Conservation (phyloP, 805 yeast genomes). For the Middelhovenomyces tepae region DNA sequence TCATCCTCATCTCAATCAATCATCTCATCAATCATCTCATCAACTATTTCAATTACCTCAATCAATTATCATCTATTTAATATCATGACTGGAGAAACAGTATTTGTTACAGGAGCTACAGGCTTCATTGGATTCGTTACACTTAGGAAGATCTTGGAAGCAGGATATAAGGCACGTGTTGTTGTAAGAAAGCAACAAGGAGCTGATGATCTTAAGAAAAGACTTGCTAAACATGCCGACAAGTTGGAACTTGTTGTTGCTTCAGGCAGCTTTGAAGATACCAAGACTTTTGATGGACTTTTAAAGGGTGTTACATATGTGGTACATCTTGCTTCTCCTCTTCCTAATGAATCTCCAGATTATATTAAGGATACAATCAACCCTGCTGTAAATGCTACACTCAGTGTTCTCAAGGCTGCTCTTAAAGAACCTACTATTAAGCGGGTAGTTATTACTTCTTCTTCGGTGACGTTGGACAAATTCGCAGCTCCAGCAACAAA, state of each 20-base stretch:
- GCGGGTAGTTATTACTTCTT: constrained; percentile 40
- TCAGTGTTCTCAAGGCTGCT: constrained; percentile 35
- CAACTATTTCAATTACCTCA: no score
- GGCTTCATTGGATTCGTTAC: constrained; percentile 41
- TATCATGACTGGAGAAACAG: constrained; percentile 11
- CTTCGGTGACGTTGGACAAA: no score
- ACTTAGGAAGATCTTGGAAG: constrained; percentile 16
- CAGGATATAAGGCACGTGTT: background rate
- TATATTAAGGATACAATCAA: constrained; percentile 33
- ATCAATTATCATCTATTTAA: no score
- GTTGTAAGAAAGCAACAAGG: background rate
- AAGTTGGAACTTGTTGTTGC: constrained; percentile 23
- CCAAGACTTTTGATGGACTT: constrained; percentile 33
- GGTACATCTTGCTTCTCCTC: constrained; percentile 36
- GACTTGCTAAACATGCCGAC: background rate
- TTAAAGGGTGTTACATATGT: constrained; percentile 27
- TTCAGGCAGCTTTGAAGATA: constrained; percentile 42
- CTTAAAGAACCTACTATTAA: constrained; percentile 33
- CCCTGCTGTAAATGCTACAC: constrained; percentile 43
- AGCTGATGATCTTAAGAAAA: background rate
- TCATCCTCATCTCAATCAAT: no score
- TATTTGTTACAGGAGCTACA: constrained; percentile 37
- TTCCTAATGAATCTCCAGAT: constrained; percentile 27
- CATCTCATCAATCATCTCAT: no score
- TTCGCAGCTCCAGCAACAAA: no score